Base-by-base conservation (phyloP, 345 rosid species). In the Microcos paniculata region DNA sequence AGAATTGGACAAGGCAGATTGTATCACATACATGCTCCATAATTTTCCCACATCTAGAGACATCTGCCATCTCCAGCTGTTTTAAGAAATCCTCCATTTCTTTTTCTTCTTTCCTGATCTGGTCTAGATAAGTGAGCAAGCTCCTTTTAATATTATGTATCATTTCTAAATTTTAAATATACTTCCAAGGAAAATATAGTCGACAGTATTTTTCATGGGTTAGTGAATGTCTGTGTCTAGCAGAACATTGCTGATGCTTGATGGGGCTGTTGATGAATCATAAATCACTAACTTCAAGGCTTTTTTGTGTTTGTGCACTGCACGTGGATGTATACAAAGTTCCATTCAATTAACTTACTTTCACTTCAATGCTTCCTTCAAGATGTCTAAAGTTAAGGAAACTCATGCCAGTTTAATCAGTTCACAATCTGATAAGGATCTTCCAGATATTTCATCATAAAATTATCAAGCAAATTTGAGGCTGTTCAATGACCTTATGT, bases 1-100 rank as follows among this genome's bases (percentile, higher is more conserved):
- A 86, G 71, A 82, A 80, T 28, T 85, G 85, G 92, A 80, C 85
- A 81, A 78, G 80, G 78, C 86, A 84, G 84, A 87, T 81, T 74
- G 85, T 76, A 81, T 86, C 81, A 84, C 68, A 80, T 64, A 68
- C 76, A 76, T 76, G 77, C 65, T 75, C 84, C 81, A 79, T 78
- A 48, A 81, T 49, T 45, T 51, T 1, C 55, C 33, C 71, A 66
- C 21, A 66, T 66, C 71, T 15, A 66, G 43, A 31, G 40, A n/a
- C 43, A 31, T 31, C 65, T 61, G 43, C 65, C 65, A 61, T 16
- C 19, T 61, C 43, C 65, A 61, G 71, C 53, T 66, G 53, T 66
- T 66, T 14, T 31, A 23, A 55, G 30, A 55, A 55, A 51, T n/a
- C 57, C 9, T 52, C 3, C 28, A 51, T 65, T 65, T 65, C 72